Base-by-base conservation (phyloP, 2,329 filamentous ascomycete genomes). In the Fusarium sp. region DNA sequence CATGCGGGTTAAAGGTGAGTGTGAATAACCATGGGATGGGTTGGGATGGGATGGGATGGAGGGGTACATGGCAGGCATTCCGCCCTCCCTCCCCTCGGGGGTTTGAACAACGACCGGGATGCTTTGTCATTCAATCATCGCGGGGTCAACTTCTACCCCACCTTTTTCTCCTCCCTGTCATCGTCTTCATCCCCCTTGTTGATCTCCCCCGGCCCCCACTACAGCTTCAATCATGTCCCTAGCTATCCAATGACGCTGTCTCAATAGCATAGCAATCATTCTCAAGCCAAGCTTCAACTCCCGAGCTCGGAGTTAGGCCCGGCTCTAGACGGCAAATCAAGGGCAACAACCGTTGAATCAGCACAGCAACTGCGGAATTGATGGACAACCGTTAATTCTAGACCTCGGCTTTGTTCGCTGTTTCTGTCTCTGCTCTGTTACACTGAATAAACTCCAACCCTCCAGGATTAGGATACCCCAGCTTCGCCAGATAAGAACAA, bases 1-100 rank as follows among this genome's bases (percentile, higher is more conserved):
- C 37, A 69, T 72, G 68, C 64, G 71, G 68, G 71, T 59, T 62
- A 71, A 74, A 65, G 50, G 62, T 58, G 62, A 57, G 16, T 50
- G 24, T 20, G 27, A 31, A 31, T 31, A n/a, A 7, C 45, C 24
- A 31, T 52, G 27, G 31, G 31, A 31, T 6, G 27, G 27, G 8
- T n/a, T 31, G 29, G 29, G 9, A 31, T 31, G 31, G 31, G 31
- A 34, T 34, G 31, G 31, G 47, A 52, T 29, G 24, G 27, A 29
- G 18, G 24, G 27, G 7, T 31, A 16, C 47, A 27, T 52, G 24
- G 16, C 18, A 31, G 18, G 47, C 27, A 37, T 35, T 50, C 59
- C 31, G 42, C 59, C 35, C 40, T 11, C 27, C 24, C 24, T 27
- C 24, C 29, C 20, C n/a, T 37, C 54, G 20, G n/a, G 52, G 50